Base-by-base conservation (phyloP, 495 filamentous ascomycete species). In the Penicillium maclennaniae region DNA sequence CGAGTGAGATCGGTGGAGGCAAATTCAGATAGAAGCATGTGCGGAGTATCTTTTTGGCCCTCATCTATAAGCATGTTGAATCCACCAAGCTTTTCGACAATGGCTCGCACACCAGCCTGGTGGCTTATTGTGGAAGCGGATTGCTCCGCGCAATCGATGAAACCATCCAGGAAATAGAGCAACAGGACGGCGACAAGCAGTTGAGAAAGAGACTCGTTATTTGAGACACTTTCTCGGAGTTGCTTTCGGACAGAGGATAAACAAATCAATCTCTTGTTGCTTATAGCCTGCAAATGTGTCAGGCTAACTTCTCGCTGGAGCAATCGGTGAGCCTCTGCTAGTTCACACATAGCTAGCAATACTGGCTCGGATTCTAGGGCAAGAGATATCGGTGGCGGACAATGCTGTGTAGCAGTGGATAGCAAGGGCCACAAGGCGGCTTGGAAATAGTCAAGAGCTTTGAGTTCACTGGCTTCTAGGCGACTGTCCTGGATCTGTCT, bases 141-240 rank as follows among this genome's bases (percentile, higher is more conserved):
- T 45, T 69, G 67, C 19, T 65, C 59, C 10, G 51, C 49, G 16
- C 68, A 69, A 43, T 70, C 68, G 41, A 73, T 65, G 23, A 67
- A 66, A 15, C 70, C 68, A 42, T 73, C 70, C 6, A 71, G 45
- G 20, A 73, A 70, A 51, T 69, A 73, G 2, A 73, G 60, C 0
- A 73, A 58, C 20, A 73, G 60, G 38, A 71, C 70, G 21, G 69
- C 63, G 38, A 70, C 66, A 16, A 73, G 60, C 5, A 73, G 49
- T n/a, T 57, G 53, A 0, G 57, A 54, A 26, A 60, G 36, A 7
- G 52, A 52, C 19, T 49, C 45, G 0, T 54, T 45, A 27, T 59
- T 47, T 9, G 47, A 60, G 27, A 48, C 41, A 43, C 42, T 50
- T 17, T 40, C 16, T 10, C 43, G 50, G 21, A 61, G 39, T 36